These are phyloP conservation scores for Colletotrichum agaves DNA, from an alignment of 2,329 filamentous ascomycete species.

Conservation along the genomic window DNA sequence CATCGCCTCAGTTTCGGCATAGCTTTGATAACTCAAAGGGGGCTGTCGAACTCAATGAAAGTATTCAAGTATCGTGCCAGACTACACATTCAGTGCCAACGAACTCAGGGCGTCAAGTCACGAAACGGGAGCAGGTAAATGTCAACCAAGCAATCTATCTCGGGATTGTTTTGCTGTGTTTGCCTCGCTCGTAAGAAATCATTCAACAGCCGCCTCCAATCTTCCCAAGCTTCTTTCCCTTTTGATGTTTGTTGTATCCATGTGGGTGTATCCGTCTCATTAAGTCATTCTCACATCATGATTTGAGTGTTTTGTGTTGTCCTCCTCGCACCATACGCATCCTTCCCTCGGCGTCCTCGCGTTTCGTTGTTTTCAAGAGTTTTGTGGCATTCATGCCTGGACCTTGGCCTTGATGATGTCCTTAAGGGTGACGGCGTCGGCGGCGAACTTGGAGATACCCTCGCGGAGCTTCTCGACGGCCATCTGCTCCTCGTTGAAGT, in stretches of 20 bases:
- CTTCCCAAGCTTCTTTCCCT: background rate
- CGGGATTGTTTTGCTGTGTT: conserved; percentile 12
- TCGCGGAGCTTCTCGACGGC: conserved; percentile 98
- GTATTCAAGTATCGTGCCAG: too few species aligned
- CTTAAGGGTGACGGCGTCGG: conserved; percentile 95
- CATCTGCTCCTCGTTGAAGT: conserved; percentile 99
- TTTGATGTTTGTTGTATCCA: conserved; percentile 17
- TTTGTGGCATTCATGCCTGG: conserved; percentile 48
- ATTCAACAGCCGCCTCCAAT: background rate
- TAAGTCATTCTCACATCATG: conserved; percentile 38
- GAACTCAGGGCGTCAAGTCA: background rate
- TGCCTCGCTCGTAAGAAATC: conserved; percentile 19
- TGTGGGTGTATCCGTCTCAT: conserved; percentile 29
- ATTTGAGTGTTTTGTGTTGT: conserved; percentile 11
- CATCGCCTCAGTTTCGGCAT: too few species aligned
- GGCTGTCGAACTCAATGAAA: too few species aligned
- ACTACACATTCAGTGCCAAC: too few species aligned
- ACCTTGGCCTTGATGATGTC: conserved; percentile 91
- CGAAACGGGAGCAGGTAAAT: background rate
- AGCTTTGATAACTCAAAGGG: too few species aligned
- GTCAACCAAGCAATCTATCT: conserved; percentile 15
- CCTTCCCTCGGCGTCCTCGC: background rate
- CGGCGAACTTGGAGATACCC: conserved; percentile 99
- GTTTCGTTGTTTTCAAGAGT: background rate
- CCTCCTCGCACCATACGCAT: conserved; percentile 22